Base-by-base conservation (phyloP, 192 early-diverging fungal species). In the Coemansia sp. region DNA sequence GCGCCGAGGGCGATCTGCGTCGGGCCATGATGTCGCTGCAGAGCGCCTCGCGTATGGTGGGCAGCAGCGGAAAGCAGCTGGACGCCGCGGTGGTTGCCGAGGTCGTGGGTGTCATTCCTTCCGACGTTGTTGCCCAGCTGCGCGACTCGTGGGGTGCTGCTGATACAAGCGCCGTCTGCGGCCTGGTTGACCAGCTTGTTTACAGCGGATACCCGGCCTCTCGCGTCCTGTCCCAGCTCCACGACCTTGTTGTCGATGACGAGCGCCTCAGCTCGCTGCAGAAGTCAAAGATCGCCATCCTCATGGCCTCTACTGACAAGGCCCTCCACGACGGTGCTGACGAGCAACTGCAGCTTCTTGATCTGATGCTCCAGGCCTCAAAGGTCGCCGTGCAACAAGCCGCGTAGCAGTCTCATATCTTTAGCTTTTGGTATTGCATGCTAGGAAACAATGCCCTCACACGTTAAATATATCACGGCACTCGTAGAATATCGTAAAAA, bases 1-100 rank as follows among this genome's bases (percentile, higher is more conserved):
- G 90, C 1, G 90, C 95, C 1, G 90, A 92, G 52, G 97, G 97
- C 26, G 96, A 99, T 83, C 67, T 99, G 69, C 85, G 97, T 44
- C 93, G 93, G 72, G 91, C 95, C 0, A 97, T 94, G 64, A 98
- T 93, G 86, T 88, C 88, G 40, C 84, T 99, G 47, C 95, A 99
- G 79, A 94, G 90, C 77, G 95, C 91, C 4, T 84, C 81, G 23
- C 83, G 86, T 3, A 71, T 95, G 56, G 84, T 89, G 48, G 76
- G 80, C 39, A 65, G 65, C 13, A 78, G 80, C 7, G 64, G 70
- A 8, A 21, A 21, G 21, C 87, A 91, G 37, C 58, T 85, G 23
- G 65, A 68, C 38, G 60, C 48, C 5, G 72, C 67, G 11, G 84
- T 83, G 16, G 87, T 97, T 19, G 75, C 76, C 5, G 95, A 94